Base-by-base conservation (phyloP, 2,329 filamentous ascomycete species). In the Uncinocarpus reesii region DNA sequence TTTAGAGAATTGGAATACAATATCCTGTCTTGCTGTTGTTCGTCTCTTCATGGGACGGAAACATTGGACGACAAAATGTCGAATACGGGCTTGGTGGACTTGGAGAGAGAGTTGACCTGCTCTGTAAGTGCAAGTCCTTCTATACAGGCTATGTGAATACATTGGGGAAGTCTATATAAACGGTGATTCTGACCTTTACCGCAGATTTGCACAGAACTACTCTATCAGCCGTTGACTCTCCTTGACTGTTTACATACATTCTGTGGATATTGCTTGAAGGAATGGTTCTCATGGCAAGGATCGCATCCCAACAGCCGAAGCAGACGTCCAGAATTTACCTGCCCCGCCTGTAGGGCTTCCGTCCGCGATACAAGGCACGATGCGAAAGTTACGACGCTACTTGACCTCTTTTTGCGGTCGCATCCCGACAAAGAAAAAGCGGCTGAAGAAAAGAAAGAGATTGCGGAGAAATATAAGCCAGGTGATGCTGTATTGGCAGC, bases 191-290 rank as follows among this genome's bases (percentile, higher is more conserved):
- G 34, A 50, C 29, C 15, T 8, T 15, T 15, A 8, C 7, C 4
- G 23, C 15, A 95, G 89, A 98, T 98, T 61, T 98, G 92, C 73
- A 94, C 90, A 58, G 92, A 96, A 66, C 78, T 95, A 55, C 80
- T 95, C 54, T 93, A 87, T 69, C 86, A 93, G 65, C 88, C 89
- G 28, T 76, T 94, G 55, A 94, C 88, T 23, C 80, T 94, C 42
- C 84, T 95, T 65, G 86, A 95, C 71, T 95, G 88, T 64, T 78
- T 95, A 37, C 88, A 95, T 69, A 95, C 90, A 38, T 98, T 93
- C 67, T 98, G 92, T 71, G 92, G 89, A 55, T 84, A 86, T 32
- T 98, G 92, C 63, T 67, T 96, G 51, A 95, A 94, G 66, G 87
- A 94, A 71, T 98, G 92, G 92, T 98, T 96, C 64, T 72, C 74